Percentiles rank a stretch among this genome's conserved stretches.
Evolutionary conservation across 768 basidiomycete species (phyloP).

Genomic region (Cantharellus anzutake): DNA sequence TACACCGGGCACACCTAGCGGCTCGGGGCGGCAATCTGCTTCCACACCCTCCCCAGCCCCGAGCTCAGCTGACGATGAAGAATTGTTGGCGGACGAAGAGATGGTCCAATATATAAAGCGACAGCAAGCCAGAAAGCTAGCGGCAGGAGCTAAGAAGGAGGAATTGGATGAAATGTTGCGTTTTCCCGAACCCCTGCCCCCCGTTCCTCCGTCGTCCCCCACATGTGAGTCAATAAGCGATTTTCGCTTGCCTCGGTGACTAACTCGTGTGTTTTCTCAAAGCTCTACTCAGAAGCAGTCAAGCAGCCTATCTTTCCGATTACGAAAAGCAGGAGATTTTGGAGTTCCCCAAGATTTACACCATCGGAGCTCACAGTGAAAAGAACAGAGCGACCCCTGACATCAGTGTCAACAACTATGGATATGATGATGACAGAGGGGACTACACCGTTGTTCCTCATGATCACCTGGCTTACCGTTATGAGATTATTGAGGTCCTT

Average conservation of each 20-base stretch:
- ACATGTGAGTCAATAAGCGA: constrained; percentile 32
- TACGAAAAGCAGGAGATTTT: constrained; percentile 85
- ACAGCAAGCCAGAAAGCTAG: constrained; percentile 74
- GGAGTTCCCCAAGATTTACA: constrained; percentile 74
- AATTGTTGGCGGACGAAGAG: constrained; percentile 82
- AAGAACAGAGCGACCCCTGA: constrained; percentile 70
- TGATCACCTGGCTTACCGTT: constrained; percentile 95
- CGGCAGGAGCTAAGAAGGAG: constrained; percentile 64
- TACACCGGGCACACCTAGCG: constrained; percentile 23
- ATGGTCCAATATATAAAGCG: constrained; percentile 89
- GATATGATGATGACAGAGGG: constrained; percentile 95
- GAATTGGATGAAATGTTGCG: constrained; percentile 75
- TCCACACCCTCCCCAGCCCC: constrained; percentile 76
- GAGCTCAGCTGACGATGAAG: constrained; percentile 65
- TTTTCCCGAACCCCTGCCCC: constrained; percentile 80
- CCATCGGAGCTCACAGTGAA: constrained; percentile 52
- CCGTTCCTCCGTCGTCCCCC: constrained; percentile 44
- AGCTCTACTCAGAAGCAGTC: constrained; percentile 50
- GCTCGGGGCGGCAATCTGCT: constrained; percentile 48
- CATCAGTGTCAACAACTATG: constrained; percentile 64
- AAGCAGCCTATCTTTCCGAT: constrained; percentile 56
- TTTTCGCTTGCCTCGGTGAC: neutral
- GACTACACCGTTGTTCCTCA: constrained; percentile 82
- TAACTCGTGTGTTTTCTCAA: constrained; percentile 8
- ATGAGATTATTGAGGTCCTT: constrained; percentile 78